Base-by-base conservation (phyloP, 2,329 filamentous ascomycete genomes). In the Fusarium caatingaense region DNA sequence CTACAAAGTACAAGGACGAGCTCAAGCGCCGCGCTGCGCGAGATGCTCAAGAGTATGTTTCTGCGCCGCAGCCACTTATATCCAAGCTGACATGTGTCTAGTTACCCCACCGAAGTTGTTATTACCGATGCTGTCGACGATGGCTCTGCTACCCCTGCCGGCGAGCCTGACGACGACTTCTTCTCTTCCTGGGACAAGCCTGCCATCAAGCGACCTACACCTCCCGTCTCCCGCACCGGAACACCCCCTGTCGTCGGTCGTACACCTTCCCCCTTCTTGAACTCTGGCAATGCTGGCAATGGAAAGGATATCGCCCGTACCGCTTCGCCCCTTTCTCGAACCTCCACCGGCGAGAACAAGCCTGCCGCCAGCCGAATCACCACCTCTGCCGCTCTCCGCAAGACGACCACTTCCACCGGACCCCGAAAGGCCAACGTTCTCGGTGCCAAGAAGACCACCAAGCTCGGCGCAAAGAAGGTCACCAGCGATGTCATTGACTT, bases 171-270 rank as follows among this genome's bases (percentile, higher is more conserved):
- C 74, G 94, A 98, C 77, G 96, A 98, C 79, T 99, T 99, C 86
- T 99, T 99, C 83, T 97, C 95, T 12, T 98, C 94, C 1, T 99
- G 95, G 96, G 96, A 98, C 78, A 98, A 98, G 84, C 96, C 96
- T 23, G 89, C 94, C 7, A 97, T 99, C 83, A 99, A 98, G 86
- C 91, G 94, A 74, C 95, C 95, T 37, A 98, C 93, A 70, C 97
- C 97, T 72, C 95, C 96, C 18, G 88, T 96, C 45, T 98, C 95
- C 40, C 91, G 96, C 77, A 96, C 93, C 45, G 91, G 89, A 54
- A 98, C 96, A 5, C 95, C 95, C 16, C 91, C 93, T 6, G 88
- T 92, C 13, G 87, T 93, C 73, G 91, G 91, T 75, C 91, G 94
- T 73, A 94, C 92, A 13, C 88, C 89, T 7, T 98, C 95, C n/a